A percentile compares a stretch with the other conserved stretches of the same genome.
Conservation (phyloP, 345 rosid species). For the Turritis glabra region DNA sequence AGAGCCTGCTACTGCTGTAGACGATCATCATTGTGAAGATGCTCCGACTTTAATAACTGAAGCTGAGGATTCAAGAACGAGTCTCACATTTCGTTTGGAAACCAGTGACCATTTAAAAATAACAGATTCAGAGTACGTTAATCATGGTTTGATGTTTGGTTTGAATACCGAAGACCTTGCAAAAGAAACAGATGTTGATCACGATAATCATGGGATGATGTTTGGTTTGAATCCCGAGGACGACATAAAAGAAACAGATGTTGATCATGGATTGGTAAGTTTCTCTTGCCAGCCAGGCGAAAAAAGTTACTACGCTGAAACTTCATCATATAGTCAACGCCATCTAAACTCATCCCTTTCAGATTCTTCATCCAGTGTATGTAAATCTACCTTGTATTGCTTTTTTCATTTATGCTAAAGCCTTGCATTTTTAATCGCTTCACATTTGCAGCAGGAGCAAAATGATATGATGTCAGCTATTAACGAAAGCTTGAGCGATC, state of each 20-base stretch:
- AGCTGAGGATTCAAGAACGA: conserved; percentile 34
- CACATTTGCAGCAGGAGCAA: conserved; percentile 50
- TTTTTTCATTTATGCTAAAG: conserved; percentile 14
- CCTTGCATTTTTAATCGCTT: conserved; percentile 19
- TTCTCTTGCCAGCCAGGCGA: conserved; percentile 38
- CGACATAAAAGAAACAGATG: conserved; percentile 30
- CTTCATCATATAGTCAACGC: conserved; percentile 45
- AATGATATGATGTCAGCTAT: conserved; percentile 53
- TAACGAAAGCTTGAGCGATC: conserved; percentile 55
- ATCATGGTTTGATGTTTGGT: conserved; percentile 31
- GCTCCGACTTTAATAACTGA: conserved; percentile 26
- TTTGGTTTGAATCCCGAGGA: conserved; percentile 25
- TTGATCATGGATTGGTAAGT: conserved; percentile 34
- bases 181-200: conserved; percentile 30
- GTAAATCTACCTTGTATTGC: conserved; percentile 21
- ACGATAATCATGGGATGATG: conserved; percentile 38
- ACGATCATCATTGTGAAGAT: conserved; percentile 41
- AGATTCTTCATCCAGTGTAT: conserved; percentile 61
- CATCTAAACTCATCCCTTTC: conserved; percentile 41
- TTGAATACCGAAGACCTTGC: conserved; percentile 27
- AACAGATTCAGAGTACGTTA: conserved; percentile 29
- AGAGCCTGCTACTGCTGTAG: conserved; percentile 45
- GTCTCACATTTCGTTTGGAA: conserved; percentile 34
- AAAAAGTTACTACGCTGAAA: conserved; percentile 41
- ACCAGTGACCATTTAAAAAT: conserved; percentile 35